phyloP scores from a whole-genome alignment of 306 rosid species.

The Cucurbita ficifolia region DNA sequence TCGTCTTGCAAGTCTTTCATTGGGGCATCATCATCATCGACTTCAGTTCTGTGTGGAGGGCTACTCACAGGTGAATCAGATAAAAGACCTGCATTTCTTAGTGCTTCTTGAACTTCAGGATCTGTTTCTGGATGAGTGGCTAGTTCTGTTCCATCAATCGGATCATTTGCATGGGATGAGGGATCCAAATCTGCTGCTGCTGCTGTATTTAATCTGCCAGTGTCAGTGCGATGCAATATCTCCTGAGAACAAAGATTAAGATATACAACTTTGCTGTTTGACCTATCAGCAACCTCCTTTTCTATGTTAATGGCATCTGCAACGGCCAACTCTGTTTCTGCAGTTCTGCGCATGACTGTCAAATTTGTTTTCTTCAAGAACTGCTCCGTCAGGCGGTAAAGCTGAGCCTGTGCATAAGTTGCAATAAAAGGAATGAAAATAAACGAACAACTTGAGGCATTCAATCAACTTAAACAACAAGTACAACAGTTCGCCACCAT shows the following conservation, averaged over 20 bases:
- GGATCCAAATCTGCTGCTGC: slow-evolving; percentile 17
- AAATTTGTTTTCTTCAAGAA: slow-evolving; percentile 64
- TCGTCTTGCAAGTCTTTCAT: slow-evolving; percentile 12
- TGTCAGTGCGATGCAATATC: slow-evolving; percentile 42
- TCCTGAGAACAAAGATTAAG: slow-evolving; percentile 78
- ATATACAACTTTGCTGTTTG: slow-evolving; percentile 80
- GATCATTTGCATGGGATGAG: slow-evolving; percentile 19
- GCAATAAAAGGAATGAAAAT: background rate
- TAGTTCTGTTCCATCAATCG: slow-evolving; percentile 26
- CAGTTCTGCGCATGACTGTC: slow-evolving; percentile 54
- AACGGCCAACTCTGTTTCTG: slow-evolving; percentile 79
- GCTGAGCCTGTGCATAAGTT: slow-evolving; percentile 49
- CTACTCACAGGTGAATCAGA: slow-evolving; percentile 82
- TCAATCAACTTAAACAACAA: background rate
- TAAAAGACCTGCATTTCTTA: slow-evolving; percentile 80
- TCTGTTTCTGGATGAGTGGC: slow-evolving; percentile 30
- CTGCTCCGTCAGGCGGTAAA: slow-evolving; percentile 73
- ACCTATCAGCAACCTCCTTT: slow-evolving; percentile 72
- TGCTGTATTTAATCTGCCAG: slow-evolving; percentile 25
- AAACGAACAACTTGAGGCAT: background rate
- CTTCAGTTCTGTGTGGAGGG: slow-evolving; percentile 31
- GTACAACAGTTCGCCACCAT: background rate
- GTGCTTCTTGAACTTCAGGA: slow-evolving; percentile 53
- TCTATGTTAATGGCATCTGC: slow-evolving; percentile 92
- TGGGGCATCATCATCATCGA: slow-evolving; percentile 17